Evolutionary conservation across 2,329 filamentous ascomycete species (phyloP), one percentile per base, ranked within the genome.

Genomic region (Seiridium unicorne): DNA sequence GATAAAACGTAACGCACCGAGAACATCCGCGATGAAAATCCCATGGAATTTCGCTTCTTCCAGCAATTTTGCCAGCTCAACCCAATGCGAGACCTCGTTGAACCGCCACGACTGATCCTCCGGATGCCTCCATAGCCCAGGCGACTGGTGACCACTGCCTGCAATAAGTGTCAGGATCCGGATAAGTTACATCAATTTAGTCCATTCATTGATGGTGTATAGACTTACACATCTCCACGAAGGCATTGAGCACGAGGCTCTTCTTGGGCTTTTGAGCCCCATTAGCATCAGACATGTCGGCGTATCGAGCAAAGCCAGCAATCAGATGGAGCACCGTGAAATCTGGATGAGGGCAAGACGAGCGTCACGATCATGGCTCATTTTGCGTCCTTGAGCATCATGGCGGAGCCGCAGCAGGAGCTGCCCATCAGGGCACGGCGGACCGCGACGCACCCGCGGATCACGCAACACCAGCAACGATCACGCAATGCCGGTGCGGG

Each of bases 21-120:
- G 87, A 0, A 86, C 88, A 64, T 90, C 87, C 0, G 87, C 87
- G 5, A 90, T 77, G 69, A 89, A 89, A 6, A 90, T 73, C 0
- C 85, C 84, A 60, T 88, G 88, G 72, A 89, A 86, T 5, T 82
- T 83, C 5, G 85, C 87, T 9, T 81, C 74, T 62, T 89, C 87
- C 1, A 89, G 76, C 0, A 89, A 69, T 63, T 88, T 84, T 2
- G 87, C 87, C 0, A 89, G 74, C 44, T 89, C 79, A 10, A 86
- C 83, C 86, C 86, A 89, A 67, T 89, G 89, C 73, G 3, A 88
- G 73, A 54, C 77, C 79, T 56, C 84, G 76, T 66, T 89, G 89
- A 6, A 82, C 81, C 2, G 82, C 81, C 4, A 70, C 18, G 85
- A 88, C 61, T 80, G 80, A 68, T 90, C 86, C 26, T 75, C 77